Evolutionary conservation across 108 stramenopile species (phyloP).

Genomic region (Epithemia pelagica): DNA sequence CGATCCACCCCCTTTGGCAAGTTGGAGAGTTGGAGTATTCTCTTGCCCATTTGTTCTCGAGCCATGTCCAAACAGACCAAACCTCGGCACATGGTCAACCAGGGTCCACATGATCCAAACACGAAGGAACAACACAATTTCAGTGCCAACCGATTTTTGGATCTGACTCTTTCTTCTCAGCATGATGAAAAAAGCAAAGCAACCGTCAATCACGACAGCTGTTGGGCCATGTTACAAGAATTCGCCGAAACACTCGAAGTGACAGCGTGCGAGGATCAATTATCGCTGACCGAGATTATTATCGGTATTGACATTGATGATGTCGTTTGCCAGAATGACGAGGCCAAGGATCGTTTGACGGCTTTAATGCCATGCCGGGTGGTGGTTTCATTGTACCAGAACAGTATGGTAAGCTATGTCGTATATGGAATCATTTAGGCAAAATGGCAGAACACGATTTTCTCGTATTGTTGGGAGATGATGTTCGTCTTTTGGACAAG

Average conservation of each 20-base stretch:
- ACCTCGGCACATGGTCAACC: too few relatives aligned
- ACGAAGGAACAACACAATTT: background rate
- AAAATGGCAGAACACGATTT: conserved; percentile 16
- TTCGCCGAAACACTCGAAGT: conserved; percentile 18
- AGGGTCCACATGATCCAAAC: too few relatives aligned
- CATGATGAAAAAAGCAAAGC: background rate
- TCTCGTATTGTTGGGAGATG: conserved; percentile 25
- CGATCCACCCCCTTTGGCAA: too few relatives aligned
- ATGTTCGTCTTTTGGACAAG: conserved; percentile 8
- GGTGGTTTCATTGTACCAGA: conserved; percentile 17
- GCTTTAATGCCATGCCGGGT: conserved; percentile 18
- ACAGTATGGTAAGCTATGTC: conserved; percentile 34
- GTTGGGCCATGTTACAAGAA: conserved; percentile 15
- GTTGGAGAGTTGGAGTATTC: too few relatives aligned
- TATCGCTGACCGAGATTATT: conserved; percentile 18
- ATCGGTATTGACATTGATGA: conserved; percentile 36
- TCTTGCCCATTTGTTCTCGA: too few relatives aligned
- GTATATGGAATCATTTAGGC: conserved; percentile 32
- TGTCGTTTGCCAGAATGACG: conserved; percentile 5
- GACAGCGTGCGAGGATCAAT: conserved; percentile 9
- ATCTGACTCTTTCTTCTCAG: conserved; percentile 11
- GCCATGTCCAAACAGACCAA: too few relatives aligned
- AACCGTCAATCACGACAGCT: conserved; percentile 5
- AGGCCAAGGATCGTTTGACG: conserved; percentile 13
- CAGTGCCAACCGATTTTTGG: conserved; percentile 20